These are phyloP conservation scores for Zymoseptoria crescenta DNA, from an alignment of 2,329 filamentous ascomycete species.

Conservation along the genomic window DNA sequence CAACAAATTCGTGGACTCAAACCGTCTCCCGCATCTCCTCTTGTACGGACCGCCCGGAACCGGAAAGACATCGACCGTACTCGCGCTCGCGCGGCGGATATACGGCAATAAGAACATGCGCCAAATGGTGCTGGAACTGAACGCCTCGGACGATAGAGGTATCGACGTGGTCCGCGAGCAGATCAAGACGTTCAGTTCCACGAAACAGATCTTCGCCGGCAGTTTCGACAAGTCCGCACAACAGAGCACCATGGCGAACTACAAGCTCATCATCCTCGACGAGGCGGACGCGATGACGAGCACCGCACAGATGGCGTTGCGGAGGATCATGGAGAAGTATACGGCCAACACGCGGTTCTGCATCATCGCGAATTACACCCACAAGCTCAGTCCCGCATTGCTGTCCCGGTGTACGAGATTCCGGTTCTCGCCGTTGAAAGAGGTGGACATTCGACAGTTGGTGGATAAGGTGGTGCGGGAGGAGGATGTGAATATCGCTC, in stretches of 20 bases:
- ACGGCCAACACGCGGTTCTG: slow-evolving; percentile 96
- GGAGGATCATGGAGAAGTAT: slow-evolving; percentile 98
- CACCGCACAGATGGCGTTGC: slow-evolving; percentile 92
- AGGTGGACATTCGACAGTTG: slow-evolving; percentile 71
- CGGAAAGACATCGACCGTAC: slow-evolving; percentile 93
- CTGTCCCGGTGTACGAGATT: slow-evolving; percentile 92
- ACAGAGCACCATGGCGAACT: slow-evolving; percentile 53
- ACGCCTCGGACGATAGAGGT: slow-evolving; percentile 92
- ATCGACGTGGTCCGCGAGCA: slow-evolving; percentile 98
- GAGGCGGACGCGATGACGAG: slow-evolving; percentile 99
- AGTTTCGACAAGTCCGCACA: slow-evolving; percentile 30
- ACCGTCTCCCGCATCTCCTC: slow-evolving; percentile 87
- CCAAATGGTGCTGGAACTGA: slow-evolving; percentile 97
- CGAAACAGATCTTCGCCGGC: slow-evolving; percentile 82
- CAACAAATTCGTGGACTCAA: slow-evolving; percentile 93
- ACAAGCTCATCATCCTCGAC: slow-evolving; percentile 94
- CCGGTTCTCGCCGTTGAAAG: slow-evolving; percentile 87
- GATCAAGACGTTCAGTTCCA: slow-evolving; percentile 98
- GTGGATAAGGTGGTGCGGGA: slow-evolving; percentile 87
- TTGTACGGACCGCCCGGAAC: slow-evolving; percentile 95
- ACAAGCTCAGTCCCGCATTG: slow-evolving; percentile 89
- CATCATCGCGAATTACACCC: slow-evolving; percentile 97
- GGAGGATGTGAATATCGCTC: slow-evolving; percentile 74
- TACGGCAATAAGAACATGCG: slow-evolving; percentile 89
- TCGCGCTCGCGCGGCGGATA: slow-evolving; percentile 85